Conservation (phyloP, 2,329 filamentous ascomycete species). For the Ceratocystis alfenasii region DNA sequence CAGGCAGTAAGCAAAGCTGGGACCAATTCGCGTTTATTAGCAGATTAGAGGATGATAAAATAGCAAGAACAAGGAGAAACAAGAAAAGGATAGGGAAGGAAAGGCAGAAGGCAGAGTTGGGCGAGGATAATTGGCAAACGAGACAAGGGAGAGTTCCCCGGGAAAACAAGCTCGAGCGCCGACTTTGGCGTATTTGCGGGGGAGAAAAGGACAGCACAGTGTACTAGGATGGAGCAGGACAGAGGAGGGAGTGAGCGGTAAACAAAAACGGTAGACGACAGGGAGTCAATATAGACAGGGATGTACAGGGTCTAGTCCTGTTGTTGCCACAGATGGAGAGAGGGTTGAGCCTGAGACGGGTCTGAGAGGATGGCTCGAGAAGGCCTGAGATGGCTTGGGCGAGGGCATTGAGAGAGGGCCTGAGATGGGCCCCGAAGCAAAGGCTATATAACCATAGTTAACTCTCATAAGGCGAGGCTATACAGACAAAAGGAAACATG, state of each 20-base stretch:
- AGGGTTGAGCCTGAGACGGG: neutral
- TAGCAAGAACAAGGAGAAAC: neutral
- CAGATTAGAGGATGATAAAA: neutral
- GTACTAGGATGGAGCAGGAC: neutral
- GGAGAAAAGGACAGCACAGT: constrained; percentile 12
- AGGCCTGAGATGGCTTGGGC: neutral
- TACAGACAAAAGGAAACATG: neutral
- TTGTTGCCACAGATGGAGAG: constrained; percentile 6
- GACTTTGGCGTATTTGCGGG: constrained; percentile 13
- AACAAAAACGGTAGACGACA: neutral
- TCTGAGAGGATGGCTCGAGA: neutral
- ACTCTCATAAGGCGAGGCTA: neutral
- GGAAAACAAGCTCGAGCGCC: neutral
- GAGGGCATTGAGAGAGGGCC: neutral
- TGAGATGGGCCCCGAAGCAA: neutral
- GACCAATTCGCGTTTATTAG: neutral
- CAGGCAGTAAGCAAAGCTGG: neutral
- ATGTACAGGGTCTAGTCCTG: neutral
- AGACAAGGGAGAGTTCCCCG: constrained; percentile 7
- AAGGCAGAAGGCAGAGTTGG: neutral
- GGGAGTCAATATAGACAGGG: constrained; percentile 4
- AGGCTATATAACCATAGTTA: neutral
- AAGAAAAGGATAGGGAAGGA: neutral
- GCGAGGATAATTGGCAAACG: neutral
- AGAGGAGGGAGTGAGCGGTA: neutral